Evolutionary conservation across 2,329 filamentous ascomycete genomes (phyloP), one percentile per base, ranked within the genome.

Genomic region (Penicillium sumatraense): DNA sequence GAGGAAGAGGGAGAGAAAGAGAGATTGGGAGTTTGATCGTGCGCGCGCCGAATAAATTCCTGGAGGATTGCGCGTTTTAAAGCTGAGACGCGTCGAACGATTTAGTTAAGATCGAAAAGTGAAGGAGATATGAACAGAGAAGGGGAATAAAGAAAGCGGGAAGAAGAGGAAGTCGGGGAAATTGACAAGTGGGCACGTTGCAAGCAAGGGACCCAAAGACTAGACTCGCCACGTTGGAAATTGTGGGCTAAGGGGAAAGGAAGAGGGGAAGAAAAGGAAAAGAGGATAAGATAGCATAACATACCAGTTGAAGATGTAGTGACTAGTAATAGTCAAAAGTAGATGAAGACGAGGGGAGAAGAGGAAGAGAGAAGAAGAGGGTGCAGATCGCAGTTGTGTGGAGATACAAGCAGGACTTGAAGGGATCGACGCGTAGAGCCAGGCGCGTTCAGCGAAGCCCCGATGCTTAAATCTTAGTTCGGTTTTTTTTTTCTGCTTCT

Each of bases 381-480:
- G 46, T 50, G 57, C 49, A 56, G 56, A 59, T 59, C 54, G 26
- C 42, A 46, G 53, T 56, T 41, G 54, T 51, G 58, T 55, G 50
- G 59, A 58, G 54, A 55, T 51, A 49, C 46, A 51, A 56, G 56
- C 35, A 55, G 58, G 45, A 52, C 49, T 23, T 42, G 38, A 51
- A 59, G 61, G 57, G 63, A 64, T 68, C 63, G 57, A 58, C 53
- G 56, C 54, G 57, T 57, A 56, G 52, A 57, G 26, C n/a, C 42
- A 64, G 54, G 59, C 51, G 54, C 57, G 57, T 57, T 52, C 51
- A 47, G 27, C 31, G 54, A 57, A 47, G 40, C 56, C 50, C 59
- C 59, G 71, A 72, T 73, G 72, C 72, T 74, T 74, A 74, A 58
- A 73, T 71, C 60, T 72, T 74, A 73, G 72, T 71, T 60, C 62